Percentiles rank a stretch among this genome's conserved stretches.
Evolutionary conservation across 305 asterid species (phyloP).

Genomic region (Solanum hybrid): DNA sequence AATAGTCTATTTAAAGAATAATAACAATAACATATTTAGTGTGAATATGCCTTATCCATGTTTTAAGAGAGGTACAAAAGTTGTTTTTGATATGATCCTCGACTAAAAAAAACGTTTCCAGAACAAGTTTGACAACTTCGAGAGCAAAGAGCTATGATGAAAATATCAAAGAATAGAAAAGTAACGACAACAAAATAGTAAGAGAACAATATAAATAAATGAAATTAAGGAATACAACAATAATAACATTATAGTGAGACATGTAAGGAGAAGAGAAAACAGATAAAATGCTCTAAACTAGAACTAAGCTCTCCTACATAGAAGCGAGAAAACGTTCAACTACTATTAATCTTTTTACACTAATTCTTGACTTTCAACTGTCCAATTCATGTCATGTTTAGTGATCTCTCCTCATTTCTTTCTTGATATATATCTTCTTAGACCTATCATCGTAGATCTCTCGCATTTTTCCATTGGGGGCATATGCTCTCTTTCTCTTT

Average conservation of each 20-base stretch:
- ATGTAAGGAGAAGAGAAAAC: neutral
- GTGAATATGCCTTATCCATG: fast-evolving
- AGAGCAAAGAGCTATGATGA: neutral
- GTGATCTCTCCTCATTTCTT: neutral
- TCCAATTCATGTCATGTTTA: neutral
- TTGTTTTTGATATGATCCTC: fast-evolving
- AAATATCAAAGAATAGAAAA: neutral
- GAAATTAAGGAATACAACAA: neutral
- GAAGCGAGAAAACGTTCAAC: neutral
- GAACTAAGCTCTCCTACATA: neutral
- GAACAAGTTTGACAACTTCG: neutral
- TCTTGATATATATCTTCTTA: neutral
- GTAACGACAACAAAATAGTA: neutral
- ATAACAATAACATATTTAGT: neutral
- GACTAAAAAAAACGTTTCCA: fast-evolving
- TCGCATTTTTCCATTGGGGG: neutral
- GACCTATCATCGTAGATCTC: fast-evolving
- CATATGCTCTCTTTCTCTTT: neutral
- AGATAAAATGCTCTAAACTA: neutral
- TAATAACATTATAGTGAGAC: neutral
- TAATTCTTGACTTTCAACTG: neutral
- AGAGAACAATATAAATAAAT: neutral
- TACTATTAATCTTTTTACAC: neutral
- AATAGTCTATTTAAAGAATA: neutral
- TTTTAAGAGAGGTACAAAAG: neutral